Base-by-base conservation (phyloP, 169 alveolate species). In the Eimeria brunetti region DNA sequence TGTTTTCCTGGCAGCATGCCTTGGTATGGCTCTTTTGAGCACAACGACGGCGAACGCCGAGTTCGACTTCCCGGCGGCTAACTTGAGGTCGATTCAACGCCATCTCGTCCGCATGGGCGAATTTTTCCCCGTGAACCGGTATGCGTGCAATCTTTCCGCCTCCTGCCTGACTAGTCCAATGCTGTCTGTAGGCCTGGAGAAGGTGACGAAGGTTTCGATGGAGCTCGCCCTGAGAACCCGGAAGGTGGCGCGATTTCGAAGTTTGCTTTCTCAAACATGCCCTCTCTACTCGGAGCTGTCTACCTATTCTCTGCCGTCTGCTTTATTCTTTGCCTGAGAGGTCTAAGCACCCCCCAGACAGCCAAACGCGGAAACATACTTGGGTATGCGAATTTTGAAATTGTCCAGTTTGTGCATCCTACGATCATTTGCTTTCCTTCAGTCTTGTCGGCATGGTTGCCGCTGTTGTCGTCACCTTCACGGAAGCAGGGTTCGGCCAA, bases 311-410 rank as follows among this genome's bases (percentile, higher is more conserved):
- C 95, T 20, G 96, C 96, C 75, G 83, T 95, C 46, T 91, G 96
- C 89, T 96, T 96, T 94, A 96, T 96, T 44, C 96, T 95, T 38
- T 95, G 96, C 62, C 91, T 96, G 62, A 46, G 96, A 41, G 97
- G 97, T 51, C 86, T 96, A 95, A 95, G 96, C 95, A 95, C 96
- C 12, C 96, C 96, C 64, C 76, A 95, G 62, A 96, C 97, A 12
- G 97, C 97, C 60, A 84, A 89, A 88, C 96, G 96, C 71, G 97
- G 97, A 24, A 96, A 96, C 95, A 86, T 93, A 56, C 94, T 96
- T 88, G 97, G 96, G 96, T 94, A 64, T 44, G 96, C 16, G 8
- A 33, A 36, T 71, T n/a, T 46, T 38, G 27, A 20, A 44, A 7
- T 16, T 16, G 81, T 7, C 51, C 58, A 16, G 6, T 49, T 38